These are phyloP conservation scores for Gossypium aridum DNA, from an alignment of 441 rosid species.

Conservation along the genomic window DNA sequence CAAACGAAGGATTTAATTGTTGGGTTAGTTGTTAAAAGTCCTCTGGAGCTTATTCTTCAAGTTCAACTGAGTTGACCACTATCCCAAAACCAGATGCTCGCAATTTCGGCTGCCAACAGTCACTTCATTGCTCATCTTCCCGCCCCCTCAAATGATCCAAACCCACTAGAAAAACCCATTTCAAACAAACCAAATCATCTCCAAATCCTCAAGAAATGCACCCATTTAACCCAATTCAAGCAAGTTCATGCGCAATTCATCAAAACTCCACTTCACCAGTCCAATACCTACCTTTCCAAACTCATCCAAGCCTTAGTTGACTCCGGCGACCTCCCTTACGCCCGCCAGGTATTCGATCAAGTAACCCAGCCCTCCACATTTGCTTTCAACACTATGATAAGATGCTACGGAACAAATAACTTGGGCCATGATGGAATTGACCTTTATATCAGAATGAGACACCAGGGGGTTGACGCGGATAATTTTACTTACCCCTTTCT, in stretches of 20 bases:
- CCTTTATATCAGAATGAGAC: conserved; percentile 18
- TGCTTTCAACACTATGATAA: conserved; percentile 20
- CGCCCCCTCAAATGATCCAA: background rate
- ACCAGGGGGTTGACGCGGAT: conserved; percentile 18
- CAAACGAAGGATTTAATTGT: no score
- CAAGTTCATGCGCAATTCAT: conserved; percentile 22
- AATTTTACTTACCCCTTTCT: conserved; percentile 23
- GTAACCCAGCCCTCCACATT: conserved; percentile 16
- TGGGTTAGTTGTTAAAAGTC: no score
- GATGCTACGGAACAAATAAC: conserved; percentile 13
- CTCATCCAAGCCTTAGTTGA: conserved; percentile 14
- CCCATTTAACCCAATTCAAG: conserved; percentile 22
- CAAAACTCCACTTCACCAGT: background rate
- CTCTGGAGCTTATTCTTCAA: background rate
- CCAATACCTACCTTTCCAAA: conserved; percentile 15
- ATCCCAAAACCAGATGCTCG: background rate
- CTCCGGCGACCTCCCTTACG: conserved; percentile 12
- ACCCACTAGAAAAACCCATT: background rate
- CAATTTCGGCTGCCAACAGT: background rate
- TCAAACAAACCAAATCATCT: background rate
- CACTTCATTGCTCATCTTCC: background rate
- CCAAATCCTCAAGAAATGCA: conserved; percentile 11
- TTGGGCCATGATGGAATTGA: conserved; percentile 13
- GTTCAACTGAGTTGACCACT: background rate
- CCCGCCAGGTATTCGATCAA: conserved; percentile 13